Evolutionary conservation across 2,329 filamentous ascomycete species (phyloP).

Genomic region (Exophiala mesophila): DNA sequence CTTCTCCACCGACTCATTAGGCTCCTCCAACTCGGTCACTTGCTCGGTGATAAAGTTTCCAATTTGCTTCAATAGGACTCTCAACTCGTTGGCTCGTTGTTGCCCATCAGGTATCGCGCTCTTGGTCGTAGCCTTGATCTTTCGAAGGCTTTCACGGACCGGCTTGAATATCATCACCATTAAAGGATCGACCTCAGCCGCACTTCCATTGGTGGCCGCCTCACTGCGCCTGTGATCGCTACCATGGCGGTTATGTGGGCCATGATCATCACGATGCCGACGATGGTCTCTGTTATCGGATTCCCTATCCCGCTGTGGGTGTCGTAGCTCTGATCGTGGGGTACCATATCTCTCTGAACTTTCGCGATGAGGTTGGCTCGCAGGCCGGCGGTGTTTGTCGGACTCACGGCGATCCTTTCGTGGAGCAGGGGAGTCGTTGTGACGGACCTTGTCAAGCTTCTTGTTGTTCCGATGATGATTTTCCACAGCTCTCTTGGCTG

Average conservation of each 20-base stretch:
- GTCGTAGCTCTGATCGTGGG: slow-evolving; percentile 37
- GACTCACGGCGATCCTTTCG: slow-evolving; percentile 40
- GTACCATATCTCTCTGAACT: slow-evolving; percentile 41
- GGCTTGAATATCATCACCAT: slow-evolving; percentile 44
- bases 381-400: slow-evolving; percentile 39
- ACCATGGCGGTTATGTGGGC: slow-evolving; percentile 26
- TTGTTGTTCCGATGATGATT: slow-evolving; percentile 96
- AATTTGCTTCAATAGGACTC: slow-evolving; percentile 41
- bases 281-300: slow-evolving; percentile 25
- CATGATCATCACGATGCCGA: slow-evolving; percentile 26
- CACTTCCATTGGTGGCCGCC: slow-evolving; percentile 34
- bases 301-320: slow-evolving; percentile 31
- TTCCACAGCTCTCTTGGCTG: slow-evolving; percentile 73
- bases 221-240: slow-evolving; percentile 27
- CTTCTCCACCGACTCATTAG: slow-evolving; percentile 38
- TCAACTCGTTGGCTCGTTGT: slow-evolving; percentile 40
- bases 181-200: slow-evolving; percentile 38
- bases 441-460: slow-evolving; percentile 46
- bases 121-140: slow-evolving; percentile 43
- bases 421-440: slow-evolving; percentile 37
- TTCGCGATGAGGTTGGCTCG: slow-evolving; percentile 39
- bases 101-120: slow-evolving; percentile 41
- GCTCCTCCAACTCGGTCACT: slow-evolving; percentile 35
- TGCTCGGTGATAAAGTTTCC: slow-evolving; percentile 41
- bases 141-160: slow-evolving; percentile 39